Evolutionary conservation across 768 basidiomycete genomes (phyloP).

Genomic region (Tulasnella sp.): DNA sequence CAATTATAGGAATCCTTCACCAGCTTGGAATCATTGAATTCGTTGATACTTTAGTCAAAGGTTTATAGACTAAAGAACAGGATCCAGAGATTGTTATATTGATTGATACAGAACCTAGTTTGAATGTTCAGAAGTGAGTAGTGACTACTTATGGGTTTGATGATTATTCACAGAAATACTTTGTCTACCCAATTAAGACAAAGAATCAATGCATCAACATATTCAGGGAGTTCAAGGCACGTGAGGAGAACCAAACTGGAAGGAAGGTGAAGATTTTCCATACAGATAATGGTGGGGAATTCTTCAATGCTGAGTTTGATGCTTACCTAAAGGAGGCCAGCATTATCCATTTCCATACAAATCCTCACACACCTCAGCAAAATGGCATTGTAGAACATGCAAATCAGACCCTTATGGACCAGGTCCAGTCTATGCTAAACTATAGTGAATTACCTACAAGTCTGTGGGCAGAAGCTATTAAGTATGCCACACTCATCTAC

Average conservation of each 20-base stretch:
- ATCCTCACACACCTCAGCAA: slow-evolving; percentile 14
- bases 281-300: slow-evolving; percentile 18
- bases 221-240: slow-evolving; percentile 6
- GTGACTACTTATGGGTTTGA: too few relatives aligned
- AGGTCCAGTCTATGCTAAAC: not conserved
- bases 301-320: slow-evolving; percentile 9
- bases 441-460: slow-evolving; percentile 13
- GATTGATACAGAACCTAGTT: too few relatives aligned
- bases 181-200: not conserved
- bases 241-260: slow-evolving; percentile 7
- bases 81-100: too few relatives aligned
- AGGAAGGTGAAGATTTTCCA: not conserved
- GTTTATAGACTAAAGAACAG: too few relatives aligned
- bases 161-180: not conserved
- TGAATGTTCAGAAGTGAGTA: too few relatives aligned
- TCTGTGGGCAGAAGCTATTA: slow-evolving; percentile 12
- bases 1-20: too few relatives aligned
- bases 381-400: slow-evolving; percentile 16
- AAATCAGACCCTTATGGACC: slow-evolving; percentile 14
- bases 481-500: not conserved
- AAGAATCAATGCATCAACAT: slow-evolving; percentile 7
- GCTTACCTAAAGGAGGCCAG: not conserved
- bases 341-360: slow-evolving; percentile 12
- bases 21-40: too few relatives aligned
- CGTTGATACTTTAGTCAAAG: too few relatives aligned